Evolutionary conservation across 225 moss, liverwort and hornwort species (phyloP), one percentile per base, ranked within the genome.

Genomic region (Polytrichum commune): DNA sequence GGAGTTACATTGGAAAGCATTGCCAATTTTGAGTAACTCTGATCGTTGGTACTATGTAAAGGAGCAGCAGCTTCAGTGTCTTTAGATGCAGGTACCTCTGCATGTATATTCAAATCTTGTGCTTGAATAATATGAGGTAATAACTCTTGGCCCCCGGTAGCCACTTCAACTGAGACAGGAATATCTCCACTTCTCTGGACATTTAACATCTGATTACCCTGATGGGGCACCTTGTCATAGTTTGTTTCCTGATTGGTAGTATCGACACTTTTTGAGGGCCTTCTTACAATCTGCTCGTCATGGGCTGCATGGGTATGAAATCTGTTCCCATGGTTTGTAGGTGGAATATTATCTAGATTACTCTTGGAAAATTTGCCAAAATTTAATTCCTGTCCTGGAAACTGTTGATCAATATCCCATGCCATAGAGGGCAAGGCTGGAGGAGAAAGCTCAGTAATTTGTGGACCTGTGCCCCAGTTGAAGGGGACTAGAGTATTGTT

Each of bases 161-260:
- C 62, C 60, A 69, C 68, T 55, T 62, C 78, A 33, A 68, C 60
- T 23, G 60, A 28, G 29, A 23, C 64, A 60, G 72, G 60, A 35
- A 25, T 67, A 68, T 68, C 53, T 24, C 5, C 26, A 62, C 22
- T 19, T 62, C 33, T 62, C 30, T 71, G 73, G 25, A 70, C 29
- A 73, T 26, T 29, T 60, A 65, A 69, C 72, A 69, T 55, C 20
- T 58, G 66, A 55, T 46, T 46, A 63, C 29, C 63, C 28, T 58
- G 67, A 53, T 67, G 69, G 6, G 23, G 26, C 69, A 29, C 54
- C 69, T 33, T 67, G 10, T 66, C 69, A 76, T 67, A 22, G 63
- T 70, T 76, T 58, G 73, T 76, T 46, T 83, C 79, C 64, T 74
- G 63, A 74, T 74, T 73, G 53, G 73, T 74, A 26, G 83, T 79